Conservation (phyloP, 345 rosid genomes). For the Linum tenue region DNA sequence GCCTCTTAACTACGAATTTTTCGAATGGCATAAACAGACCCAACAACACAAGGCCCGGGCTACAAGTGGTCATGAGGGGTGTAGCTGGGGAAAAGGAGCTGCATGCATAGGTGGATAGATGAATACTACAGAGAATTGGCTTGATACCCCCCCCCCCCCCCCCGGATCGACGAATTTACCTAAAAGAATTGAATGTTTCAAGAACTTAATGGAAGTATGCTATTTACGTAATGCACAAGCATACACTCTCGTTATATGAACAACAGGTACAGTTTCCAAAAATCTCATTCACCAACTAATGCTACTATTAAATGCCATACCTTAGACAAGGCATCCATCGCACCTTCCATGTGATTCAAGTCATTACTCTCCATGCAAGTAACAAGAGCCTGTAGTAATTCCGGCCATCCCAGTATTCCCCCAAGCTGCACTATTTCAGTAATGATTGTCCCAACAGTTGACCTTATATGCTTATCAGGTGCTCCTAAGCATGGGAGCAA, state of each 20-base stretch:
- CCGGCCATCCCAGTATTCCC: constrained; percentile 76
- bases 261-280: not conserved
- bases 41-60: not conserved
- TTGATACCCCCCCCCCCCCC: not conserved
- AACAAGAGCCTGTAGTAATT: constrained; percentile 72
- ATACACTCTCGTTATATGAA: not conserved
- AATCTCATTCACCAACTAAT: not conserved
- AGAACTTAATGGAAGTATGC: not conserved
- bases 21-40: not conserved
- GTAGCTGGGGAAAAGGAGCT: too few species aligned
- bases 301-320: constrained; percentile 20
- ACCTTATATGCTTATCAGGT: constrained; percentile 72
- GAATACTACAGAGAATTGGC: not conserved
- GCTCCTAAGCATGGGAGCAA: constrained; percentile 86
- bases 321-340: constrained; percentile 96
- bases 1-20: not conserved
- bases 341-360: constrained; percentile 90
- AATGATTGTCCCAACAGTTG: constrained; percentile 81
- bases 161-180: not conserved
- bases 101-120: not conserved
- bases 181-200: too few species aligned
- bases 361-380: constrained; percentile 83
- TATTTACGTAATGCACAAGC: not conserved
- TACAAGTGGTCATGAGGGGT: not conserved
- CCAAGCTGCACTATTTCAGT: constrained; percentile 69